phyloP scores from a whole-genome alignment of 129 eudicot species.

The Glebionis coronaria region DNA sequence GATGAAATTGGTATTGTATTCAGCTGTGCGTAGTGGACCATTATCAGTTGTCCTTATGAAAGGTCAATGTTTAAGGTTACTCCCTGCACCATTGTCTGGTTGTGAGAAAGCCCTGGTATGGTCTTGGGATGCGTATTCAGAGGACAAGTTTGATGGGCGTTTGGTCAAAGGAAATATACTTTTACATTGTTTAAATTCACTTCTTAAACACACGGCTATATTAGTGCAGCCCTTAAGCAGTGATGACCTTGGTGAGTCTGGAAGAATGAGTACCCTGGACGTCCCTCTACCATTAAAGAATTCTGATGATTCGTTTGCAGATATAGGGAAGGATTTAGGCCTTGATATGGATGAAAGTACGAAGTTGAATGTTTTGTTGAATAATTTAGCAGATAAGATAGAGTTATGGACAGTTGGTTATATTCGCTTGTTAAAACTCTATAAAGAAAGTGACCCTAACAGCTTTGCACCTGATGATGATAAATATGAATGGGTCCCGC shows the following conservation, averaged over 20 bases:
- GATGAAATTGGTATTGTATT: slow-evolving; percentile 87
- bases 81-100: slow-evolving; percentile 96
- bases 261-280: slow-evolving; percentile 55
- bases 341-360: slow-evolving; percentile 47
- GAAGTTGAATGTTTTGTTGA: slow-evolving; percentile 48
- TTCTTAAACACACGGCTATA: slow-evolving; percentile 77
- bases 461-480: slow-evolving; percentile 55
- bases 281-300: slow-evolving; percentile 89
- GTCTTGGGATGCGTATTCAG: slow-evolving; percentile 93
- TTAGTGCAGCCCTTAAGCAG: slow-evolving; percentile 87
- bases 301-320: slow-evolving; percentile 71
- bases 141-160: slow-evolving; percentile 75
- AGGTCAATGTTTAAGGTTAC: slow-evolving; percentile 86
- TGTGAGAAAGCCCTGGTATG: slow-evolving; percentile 94
- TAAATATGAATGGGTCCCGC: slow-evolving; percentile 86
- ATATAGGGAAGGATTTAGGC: slow-evolving; percentile 80
- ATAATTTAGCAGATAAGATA: slow-evolving; percentile 52
- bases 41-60: slow-evolving; percentile 96
- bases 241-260: slow-evolving; percentile 65
- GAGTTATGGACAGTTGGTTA: slow-evolving; percentile 90
- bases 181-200: slow-evolving; percentile 84
- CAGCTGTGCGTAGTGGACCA: slow-evolving; percentile 80
- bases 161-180: slow-evolving; percentile 89
- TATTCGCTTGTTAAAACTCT: slow-evolving; percentile 79
- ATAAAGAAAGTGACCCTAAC: slow-evolving; percentile 49